phyloP scores from a whole-genome alignment of 1,139 yeast genomes.

The Debaryomyces singareniensis region DNA sequence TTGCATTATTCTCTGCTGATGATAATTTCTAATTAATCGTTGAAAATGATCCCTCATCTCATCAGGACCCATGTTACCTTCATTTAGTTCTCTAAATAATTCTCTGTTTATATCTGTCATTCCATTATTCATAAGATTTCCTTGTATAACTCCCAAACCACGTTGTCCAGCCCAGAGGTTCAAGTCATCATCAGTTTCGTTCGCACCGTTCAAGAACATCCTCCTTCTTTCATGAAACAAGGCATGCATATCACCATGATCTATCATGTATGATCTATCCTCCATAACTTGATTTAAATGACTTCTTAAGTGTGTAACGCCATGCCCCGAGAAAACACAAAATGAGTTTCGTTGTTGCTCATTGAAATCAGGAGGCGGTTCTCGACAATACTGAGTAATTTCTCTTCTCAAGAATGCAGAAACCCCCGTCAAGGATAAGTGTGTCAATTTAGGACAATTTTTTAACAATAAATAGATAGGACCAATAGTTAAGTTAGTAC shows the following conservation, averaged over 20 bases:
- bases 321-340: conserved; percentile 91
- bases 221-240: conserved; percentile 29
- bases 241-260: conserved; percentile 33
- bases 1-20: conserved; percentile 18
- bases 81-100: conserved; percentile 27
- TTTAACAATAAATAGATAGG: conserved; percentile 68
- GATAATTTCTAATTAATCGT: conserved; percentile 24
- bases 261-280: conserved; percentile 34
- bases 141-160: conserved; percentile 26
- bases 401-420: conserved; percentile 82
- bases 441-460: conserved; percentile 82
- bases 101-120: conserved; percentile 28
- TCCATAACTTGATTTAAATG: conserved; percentile 47
- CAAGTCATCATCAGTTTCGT: conserved; percentile 21
- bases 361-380: conserved; percentile 92
- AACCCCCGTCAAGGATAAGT: conserved; percentile 84
- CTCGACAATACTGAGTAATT: conserved; percentile 81
- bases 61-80: conserved; percentile 29
- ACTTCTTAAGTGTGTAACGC: conserved; percentile 67
- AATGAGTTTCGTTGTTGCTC: conserved; percentile 81
- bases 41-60: conserved; percentile 37
- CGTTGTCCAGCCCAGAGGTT: conserved; percentile 28
- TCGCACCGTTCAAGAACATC: conserved; percentile 17
- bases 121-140: conserved; percentile 16
- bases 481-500: conserved; percentile 70